These are phyloP conservation scores for Curvularia sp. DNA, from an alignment of 2,329 filamentous ascomycete genomes.

Conservation along the genomic window DNA sequence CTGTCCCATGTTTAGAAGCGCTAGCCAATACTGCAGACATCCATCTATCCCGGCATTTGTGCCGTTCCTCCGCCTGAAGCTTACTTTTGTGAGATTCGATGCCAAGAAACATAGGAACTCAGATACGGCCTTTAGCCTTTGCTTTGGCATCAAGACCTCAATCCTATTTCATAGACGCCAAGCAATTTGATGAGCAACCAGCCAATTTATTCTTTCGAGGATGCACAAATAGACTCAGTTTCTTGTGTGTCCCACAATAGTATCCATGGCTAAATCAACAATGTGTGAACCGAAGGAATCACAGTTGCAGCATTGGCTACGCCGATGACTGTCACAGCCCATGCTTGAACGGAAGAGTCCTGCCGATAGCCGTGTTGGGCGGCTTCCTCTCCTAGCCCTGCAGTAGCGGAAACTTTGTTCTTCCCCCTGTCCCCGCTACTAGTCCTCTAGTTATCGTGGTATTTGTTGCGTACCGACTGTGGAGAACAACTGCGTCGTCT, in stretches of 20 bases:
- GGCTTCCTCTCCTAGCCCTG: constrained; percentile 13
- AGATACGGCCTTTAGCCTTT: not conserved
- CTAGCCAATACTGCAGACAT: not conserved
- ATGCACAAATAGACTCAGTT: not conserved
- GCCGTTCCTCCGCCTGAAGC: not conserved
- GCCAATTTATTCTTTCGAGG: not conserved
- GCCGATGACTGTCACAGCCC: constrained; percentile 11
- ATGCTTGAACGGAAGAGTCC: constrained; percentile 20
- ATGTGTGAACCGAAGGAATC: not conserved
- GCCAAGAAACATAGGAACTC: not conserved
- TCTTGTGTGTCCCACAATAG: not conserved
- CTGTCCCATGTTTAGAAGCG: not conserved
- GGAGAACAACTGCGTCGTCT: constrained; percentile 8
- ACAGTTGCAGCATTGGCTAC: not conserved
- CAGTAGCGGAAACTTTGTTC: constrained; percentile 1
- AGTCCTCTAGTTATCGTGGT: constrained; percentile 8
- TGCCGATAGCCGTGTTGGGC: constrained; percentile 21
- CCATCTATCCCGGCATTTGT: not conserved
- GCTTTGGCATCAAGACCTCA: not conserved
- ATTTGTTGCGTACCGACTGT: constrained; percentile 12
- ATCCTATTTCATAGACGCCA: not conserved
- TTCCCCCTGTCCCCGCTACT: not conserved
- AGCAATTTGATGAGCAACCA: not conserved
- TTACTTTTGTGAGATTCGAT: not conserved
- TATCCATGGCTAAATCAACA: not conserved